Percentiles rank a stretch among this genome's conserved stretches.
These are phyloP conservation scores for Craterostigma plantagineum DNA, from an alignment of 257 asterid genomes.

Conservation along the genomic window DNA sequence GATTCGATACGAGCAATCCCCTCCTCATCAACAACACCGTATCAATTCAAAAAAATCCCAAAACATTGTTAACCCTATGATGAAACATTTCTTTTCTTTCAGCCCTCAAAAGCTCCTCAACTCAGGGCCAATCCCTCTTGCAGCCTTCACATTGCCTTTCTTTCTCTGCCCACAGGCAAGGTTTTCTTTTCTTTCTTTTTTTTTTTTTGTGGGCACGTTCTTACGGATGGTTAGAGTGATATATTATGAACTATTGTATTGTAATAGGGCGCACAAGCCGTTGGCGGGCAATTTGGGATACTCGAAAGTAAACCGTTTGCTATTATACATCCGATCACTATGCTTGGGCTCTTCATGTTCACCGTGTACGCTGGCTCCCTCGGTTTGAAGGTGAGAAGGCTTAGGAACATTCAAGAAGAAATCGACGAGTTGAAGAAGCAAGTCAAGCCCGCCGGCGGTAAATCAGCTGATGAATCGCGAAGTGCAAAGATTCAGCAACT, in stretches of 20 bases:
- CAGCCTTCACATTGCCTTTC: too few relatives aligned
- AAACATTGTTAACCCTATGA: too few relatives aligned
- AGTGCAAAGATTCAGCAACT: slow-evolving; percentile 61
- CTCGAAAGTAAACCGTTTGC: slow-evolving; percentile 73
- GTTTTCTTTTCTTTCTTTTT: too few relatives aligned
- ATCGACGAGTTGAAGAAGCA: slow-evolving; percentile 64
- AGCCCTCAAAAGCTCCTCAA: too few relatives aligned
- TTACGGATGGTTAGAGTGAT: background rate
- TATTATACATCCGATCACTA: slow-evolving; percentile 61
- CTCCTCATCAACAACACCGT: too few relatives aligned
- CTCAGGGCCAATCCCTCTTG: too few relatives aligned
- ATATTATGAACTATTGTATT: too few relatives aligned
- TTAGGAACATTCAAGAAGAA: slow-evolving; percentile 63
- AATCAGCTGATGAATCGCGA: slow-evolving; percentile 23
- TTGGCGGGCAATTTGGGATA: slow-evolving; percentile 68
- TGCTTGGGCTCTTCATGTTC: slow-evolving; percentile 52
- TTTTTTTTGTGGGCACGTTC: too few relatives aligned
- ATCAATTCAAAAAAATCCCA: too few relatives aligned
- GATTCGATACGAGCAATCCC: too few relatives aligned
- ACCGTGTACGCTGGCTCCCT: slow-evolving; percentile 81
- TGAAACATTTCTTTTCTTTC: too few relatives aligned
- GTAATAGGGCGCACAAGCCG: slow-evolving; percentile 78
- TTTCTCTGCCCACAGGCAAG: slow-evolving; percentile 45
- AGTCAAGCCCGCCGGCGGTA: slow-evolving; percentile 48
- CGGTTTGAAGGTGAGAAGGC: slow-evolving; percentile 98